Conservation (phyloP, 257 asterid species). For the Solanum chaucha region DNA sequence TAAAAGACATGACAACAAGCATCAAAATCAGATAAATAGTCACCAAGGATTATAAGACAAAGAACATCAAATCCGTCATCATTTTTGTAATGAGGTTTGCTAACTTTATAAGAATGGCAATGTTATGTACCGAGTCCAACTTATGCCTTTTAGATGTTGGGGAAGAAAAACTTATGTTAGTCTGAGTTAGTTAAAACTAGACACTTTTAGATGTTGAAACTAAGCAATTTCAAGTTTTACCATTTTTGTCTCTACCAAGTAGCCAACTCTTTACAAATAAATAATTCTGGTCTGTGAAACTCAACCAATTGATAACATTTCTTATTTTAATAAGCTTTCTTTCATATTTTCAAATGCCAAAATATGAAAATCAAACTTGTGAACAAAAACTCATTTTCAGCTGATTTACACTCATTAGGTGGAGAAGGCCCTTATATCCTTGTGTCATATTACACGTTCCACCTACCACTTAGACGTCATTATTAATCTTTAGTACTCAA, state of each 20-base stretch:
- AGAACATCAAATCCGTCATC: not conserved
- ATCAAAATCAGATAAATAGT: not conserved
- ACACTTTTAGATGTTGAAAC: not conserved
- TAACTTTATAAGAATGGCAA: not conserved
- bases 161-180: not conserved
- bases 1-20: not conserved
- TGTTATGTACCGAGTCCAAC: not conserved
- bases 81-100: not conserved
- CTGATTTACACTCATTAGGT: not conserved
- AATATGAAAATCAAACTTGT: not conserved
- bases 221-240: not conserved
- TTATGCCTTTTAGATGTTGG: not conserved
- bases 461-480: not conserved
- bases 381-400: not conserved
- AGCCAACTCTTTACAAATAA: not conserved
- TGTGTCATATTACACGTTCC: not conserved
- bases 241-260: not conserved
- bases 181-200: not conserved
- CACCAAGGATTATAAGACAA: not conserved
- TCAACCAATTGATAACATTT: not conserved
- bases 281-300: not conserved
- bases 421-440: not conserved
- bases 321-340: not conserved
- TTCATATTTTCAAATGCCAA: not conserved
- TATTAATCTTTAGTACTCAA: not conserved